Conservation (phyloP, 139 green algal genomes). For the Yamagishiella unicocca region DNA sequence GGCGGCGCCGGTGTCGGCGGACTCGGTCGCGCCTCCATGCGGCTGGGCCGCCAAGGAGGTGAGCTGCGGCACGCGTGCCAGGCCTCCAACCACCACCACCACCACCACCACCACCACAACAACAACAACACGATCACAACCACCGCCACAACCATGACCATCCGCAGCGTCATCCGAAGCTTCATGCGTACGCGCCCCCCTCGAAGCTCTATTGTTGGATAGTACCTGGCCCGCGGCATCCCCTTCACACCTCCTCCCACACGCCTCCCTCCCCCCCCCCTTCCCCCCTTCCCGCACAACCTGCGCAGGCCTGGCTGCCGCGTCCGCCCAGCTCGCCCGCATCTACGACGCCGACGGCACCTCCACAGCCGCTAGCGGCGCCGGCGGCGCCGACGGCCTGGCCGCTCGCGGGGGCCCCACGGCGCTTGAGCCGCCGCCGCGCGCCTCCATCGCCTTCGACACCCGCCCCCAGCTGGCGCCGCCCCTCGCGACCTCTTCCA, state of each 20-base stretch:
- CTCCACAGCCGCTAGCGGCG: not conserved
- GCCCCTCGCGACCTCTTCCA: not conserved
- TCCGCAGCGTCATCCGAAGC: no score
- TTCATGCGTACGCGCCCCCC: no score
- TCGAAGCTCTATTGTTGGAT: no score
- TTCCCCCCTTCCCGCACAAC: no score
- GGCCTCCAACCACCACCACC: no score
- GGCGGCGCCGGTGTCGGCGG: not conserved
- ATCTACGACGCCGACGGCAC: conserved; percentile 27
- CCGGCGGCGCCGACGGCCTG: not conserved
- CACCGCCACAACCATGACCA: no score
- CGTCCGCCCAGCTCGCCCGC: conserved; percentile 23
- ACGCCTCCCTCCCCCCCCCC: no score
- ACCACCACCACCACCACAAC: no score
- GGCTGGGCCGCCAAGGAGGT: not conserved
- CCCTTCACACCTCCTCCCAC: no score
- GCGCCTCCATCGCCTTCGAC: not conserved
- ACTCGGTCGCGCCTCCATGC: not conserved
- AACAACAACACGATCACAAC: no score
- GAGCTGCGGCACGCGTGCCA: no score
- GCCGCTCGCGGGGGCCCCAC: not conserved
- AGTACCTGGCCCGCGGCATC: no score
- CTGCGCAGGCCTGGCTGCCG: conserved; percentile 17
- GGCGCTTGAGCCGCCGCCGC: not conserved
- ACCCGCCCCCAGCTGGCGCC: not conserved